phyloP scores from a whole-genome alignment of 148 eudicot species.

The Rhododendron williamsianum region DNA sequence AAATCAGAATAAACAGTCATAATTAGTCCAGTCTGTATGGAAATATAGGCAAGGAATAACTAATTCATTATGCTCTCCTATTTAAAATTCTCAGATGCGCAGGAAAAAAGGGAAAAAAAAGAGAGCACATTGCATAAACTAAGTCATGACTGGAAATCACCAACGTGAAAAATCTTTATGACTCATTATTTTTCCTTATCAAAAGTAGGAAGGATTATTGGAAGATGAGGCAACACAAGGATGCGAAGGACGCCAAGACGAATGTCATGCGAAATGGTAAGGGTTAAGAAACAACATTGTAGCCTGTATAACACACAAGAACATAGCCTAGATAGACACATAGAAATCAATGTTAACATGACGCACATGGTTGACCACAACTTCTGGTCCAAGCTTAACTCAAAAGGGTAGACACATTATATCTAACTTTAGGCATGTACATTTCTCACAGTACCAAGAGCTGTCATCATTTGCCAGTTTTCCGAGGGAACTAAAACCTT shows the following conservation, averaged over 20 bases:
- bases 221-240: not conserved
- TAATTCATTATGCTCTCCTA: not conserved
- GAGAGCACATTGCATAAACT: not conserved
- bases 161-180: not conserved
- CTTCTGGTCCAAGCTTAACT: not conserved
- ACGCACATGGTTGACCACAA: not conserved
- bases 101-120: not conserved
- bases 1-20: constrained; percentile 18
- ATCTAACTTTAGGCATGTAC: not conserved
- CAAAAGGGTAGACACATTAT: not conserved
- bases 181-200: not conserved
- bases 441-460: not conserved
- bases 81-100: not conserved
- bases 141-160: not conserved
- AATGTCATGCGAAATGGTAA: not conserved
- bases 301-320: not conserved
- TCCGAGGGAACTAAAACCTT: not conserved
- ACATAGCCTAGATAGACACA: not conserved
- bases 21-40: not conserved
- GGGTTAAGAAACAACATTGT: not conserved
- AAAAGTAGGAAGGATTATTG: not conserved
- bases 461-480: not conserved
- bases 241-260: not conserved
- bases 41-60: not conserved
- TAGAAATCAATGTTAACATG: not conserved